Evolutionary conservation across 2,329 filamentous ascomycete species (phyloP), one percentile per base, ranked within the genome.

Genomic region (Pezicula carpinea): DNA sequence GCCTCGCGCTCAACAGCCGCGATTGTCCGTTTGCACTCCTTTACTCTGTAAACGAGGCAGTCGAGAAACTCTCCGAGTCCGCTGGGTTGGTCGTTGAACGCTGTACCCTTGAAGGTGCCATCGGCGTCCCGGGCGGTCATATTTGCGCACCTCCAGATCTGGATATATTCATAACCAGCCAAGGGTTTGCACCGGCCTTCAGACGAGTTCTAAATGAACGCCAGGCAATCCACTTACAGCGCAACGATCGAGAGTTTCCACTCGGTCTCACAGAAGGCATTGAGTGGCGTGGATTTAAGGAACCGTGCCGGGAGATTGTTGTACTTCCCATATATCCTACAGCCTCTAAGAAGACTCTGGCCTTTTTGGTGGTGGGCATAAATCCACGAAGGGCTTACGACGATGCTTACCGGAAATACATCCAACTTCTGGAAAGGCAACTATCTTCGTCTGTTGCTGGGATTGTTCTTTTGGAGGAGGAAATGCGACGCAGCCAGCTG

Each of bases 221-320:
- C 21, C 21, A 19, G 5, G 38, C 38, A n/a, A 15, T 40, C 13
- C 38, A 40, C 26, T 6, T 40, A 26, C 38, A 40, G 13, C 21
- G 38, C n/a, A 29, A 19, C 19, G 38, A 40, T 22, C 21, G 22
- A 22, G 22, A 21, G n/a, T 40, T 40, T 15, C 38, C 38, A 13
- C 18, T n/a, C 14, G n/a, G 19, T n/a, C 22, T 40, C 4, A 15
- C 26, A 8, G 19, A 23, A 23, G 38, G 38, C n/a, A 40, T 40
- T 15, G 38, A 40, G n/a, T 40, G 19, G 38, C 38, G 38, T 23
- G 38, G 38, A 5, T 40, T 40, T 40, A 22, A 40, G n/a, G 38
- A 40, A 26, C 38, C 38, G 6, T 40, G 38, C 22, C 38, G 22
- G 22, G 38, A 40, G 19, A 13, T 40, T 14, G 38, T 40, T 26